These are phyloP conservation scores for Simplicillium sp. DNA, from an alignment of 2,329 filamentous ascomycete species.

Conservation along the genomic window DNA sequence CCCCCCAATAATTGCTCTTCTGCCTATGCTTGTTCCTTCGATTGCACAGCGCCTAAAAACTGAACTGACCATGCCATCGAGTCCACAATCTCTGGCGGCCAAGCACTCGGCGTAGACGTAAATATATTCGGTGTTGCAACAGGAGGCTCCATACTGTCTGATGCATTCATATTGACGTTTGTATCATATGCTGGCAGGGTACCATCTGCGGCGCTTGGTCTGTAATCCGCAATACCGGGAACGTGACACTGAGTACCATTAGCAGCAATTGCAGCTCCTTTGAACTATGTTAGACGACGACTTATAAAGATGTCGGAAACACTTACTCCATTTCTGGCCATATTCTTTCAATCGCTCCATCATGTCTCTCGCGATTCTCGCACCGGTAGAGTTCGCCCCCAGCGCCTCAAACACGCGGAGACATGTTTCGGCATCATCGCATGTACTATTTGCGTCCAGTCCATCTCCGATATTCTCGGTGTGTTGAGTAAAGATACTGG, in stretches of 20 bases:
- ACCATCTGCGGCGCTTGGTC: no score
- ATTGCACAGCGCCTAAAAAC: conserved; percentile 9
- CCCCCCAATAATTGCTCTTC: no score
- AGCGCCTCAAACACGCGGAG: conserved; percentile 25
- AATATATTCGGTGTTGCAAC: no score
- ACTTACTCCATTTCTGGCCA: conserved; percentile 6
- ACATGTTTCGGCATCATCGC: conserved; percentile 27
- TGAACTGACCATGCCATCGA: conserved; percentile 19
- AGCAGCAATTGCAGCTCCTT: no score
- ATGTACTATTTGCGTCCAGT: conserved; percentile 11
- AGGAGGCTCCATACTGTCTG: no score
- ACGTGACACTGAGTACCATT: no score
- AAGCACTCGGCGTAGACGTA: conserved; percentile 3
- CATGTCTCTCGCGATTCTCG: conserved; percentile 37
- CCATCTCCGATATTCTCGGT: conserved; percentile 5
- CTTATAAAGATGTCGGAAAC: no score
- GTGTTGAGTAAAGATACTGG: conserved; percentile 9
- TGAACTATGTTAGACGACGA: no score
- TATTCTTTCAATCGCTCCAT: conserved; percentile 37
- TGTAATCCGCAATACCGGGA: no score
- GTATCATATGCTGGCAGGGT: no score
- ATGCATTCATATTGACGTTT: no score
- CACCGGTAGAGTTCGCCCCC: conserved; percentile 22
- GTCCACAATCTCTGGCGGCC: conserved; percentile 16
- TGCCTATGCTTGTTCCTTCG: no score